Evolutionary conservation across 176 grass and related monocot genomes (phyloP).

Genomic region (Zea luxurians): DNA sequence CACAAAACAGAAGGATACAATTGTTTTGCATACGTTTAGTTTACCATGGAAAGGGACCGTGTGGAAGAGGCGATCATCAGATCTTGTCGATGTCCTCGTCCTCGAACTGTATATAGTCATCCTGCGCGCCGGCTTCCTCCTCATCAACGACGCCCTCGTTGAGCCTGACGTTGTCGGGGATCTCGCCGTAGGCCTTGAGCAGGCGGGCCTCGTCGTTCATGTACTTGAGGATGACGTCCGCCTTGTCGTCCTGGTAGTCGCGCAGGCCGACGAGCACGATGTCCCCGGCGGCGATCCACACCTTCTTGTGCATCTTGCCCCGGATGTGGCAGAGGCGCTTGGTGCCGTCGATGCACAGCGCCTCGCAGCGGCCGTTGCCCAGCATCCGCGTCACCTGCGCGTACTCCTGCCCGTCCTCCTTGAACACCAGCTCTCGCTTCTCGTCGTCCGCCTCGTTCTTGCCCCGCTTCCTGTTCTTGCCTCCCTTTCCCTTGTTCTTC

Average conservation of each 20-base stretch:
- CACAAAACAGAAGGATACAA: not conserved
- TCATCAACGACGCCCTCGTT: conserved; percentile 69
- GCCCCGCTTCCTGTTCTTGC: conserved; percentile 84
- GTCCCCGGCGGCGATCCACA: conserved; percentile 81
- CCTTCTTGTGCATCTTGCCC: conserved; percentile 89
- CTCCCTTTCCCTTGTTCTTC: conserved; percentile 97
- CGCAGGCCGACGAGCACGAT: conserved; percentile 80
- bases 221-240: conserved; percentile 89
- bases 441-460: conserved; percentile 97
- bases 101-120: conserved; percentile 66
- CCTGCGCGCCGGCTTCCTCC: conserved; percentile 44
- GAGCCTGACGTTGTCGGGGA: conserved; percentile 58
- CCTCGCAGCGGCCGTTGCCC: conserved; percentile 77
- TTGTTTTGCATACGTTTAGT: not conserved
- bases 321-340: conserved; percentile 79
- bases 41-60: not conserved
- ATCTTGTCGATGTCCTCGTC: conserved; percentile 74
- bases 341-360: conserved; percentile 72
- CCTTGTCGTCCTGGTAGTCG: conserved; percentile 92
- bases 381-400: conserved; percentile 76
- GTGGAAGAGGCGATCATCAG: conserved; percentile 18
- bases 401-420: conserved; percentile 94
- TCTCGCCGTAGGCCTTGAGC: conserved; percentile 62
- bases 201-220: conserved; percentile 64
- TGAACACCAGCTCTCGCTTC: conserved; percentile 88